Base-by-base conservation (phyloP, 2,329 filamentous ascomycete species). In the Colletotrichum tropicicola region DNA sequence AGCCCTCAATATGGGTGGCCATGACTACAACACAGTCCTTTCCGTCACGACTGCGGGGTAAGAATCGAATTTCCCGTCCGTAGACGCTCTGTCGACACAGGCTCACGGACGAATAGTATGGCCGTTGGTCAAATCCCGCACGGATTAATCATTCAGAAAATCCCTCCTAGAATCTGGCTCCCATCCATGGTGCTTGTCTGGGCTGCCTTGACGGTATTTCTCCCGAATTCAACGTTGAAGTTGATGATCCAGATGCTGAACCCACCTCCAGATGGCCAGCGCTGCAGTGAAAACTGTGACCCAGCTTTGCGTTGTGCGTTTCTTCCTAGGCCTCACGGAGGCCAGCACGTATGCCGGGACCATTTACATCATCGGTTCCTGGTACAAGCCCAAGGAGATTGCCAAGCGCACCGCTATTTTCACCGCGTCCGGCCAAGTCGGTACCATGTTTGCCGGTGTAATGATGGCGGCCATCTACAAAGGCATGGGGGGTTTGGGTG, bases 391-490 rank as follows among this genome's bases (percentile, higher is more conserved):
- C 15, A 77, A 80, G 12, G 88, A 91, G 65, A 80, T 91, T 0
- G 87, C 86, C 1, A 91, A 90, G 71, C 82, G 89, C 1, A 86
- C 82, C 4, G 88, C 86, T 48, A 85, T 91, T 51, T 91, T 91
- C 70, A 89, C 86, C 1, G 81, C 85, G 0, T 87, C 85, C 10
- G 87, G 87, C 1, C 79, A 89, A 1, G 85, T 85, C 0, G 88
- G 88, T 0, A 88, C 83, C 0, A 85, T 89, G 81, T 87, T 89
- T 59, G 82, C 82, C 2, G 87, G 87, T 0, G 85, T 84, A 67
- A 79, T 89, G 25, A 85, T 87, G 69, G 83, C 82, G 0, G 83
- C 80, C 9, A 74, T 77, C 6, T 71, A 73, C 35, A 73, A 76
- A 17, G 79, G 77, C 5, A 68, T 75, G 19, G 70, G 83, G 32